Evolutionary conservation across 495 filamentous ascomycete genomes (phyloP).

Genomic region (Aspergillus diversus): DNA sequence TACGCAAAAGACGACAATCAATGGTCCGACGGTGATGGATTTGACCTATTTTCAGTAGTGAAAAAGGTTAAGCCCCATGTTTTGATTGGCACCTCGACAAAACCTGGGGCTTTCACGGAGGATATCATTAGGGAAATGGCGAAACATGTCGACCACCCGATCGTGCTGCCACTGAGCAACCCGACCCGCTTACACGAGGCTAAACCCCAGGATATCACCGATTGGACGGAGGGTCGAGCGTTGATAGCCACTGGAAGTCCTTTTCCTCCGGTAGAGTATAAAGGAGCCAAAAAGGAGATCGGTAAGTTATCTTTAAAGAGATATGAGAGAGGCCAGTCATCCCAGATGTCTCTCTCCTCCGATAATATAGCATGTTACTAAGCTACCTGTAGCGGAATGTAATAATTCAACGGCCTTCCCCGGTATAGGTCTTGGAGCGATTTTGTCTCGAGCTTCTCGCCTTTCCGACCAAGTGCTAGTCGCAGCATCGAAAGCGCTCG

Average conservation of each 20-base stretch:
- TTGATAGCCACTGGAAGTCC: constrained; percentile 87
- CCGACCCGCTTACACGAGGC: constrained; percentile 87
- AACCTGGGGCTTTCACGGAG: constrained; percentile 77
- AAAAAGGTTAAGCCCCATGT: constrained; percentile 77
- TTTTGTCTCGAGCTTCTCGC: constrained; percentile 64
- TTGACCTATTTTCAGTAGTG: constrained; percentile 67
- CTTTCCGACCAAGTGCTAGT: constrained; percentile 82
- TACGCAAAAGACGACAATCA: constrained; percentile 69
- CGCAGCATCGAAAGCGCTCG: constrained; percentile 73
- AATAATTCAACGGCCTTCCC: constrained; percentile 91
- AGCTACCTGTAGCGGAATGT: constrained; percentile 65
- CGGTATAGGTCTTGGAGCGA: constrained; percentile 79
- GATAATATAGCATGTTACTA: not conserved
- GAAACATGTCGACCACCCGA: constrained; percentile 72
- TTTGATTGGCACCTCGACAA: constrained; percentile 82
- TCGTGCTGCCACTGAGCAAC: constrained; percentile 85
- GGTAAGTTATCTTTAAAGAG: constrained; percentile 37
- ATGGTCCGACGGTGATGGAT: constrained; percentile 60
- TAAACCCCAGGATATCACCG: constrained; percentile 71
- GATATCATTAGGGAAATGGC: constrained; percentile 78
- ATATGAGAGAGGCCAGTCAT: not conserved
- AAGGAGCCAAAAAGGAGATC: constrained; percentile 67
- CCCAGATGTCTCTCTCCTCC: not conserved
- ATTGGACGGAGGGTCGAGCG: constrained; percentile 77
- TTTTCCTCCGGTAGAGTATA: constrained; percentile 74